Base-by-base conservation (phyloP, 176 grass and related monocot species). In the Juncus inflexus region DNA sequence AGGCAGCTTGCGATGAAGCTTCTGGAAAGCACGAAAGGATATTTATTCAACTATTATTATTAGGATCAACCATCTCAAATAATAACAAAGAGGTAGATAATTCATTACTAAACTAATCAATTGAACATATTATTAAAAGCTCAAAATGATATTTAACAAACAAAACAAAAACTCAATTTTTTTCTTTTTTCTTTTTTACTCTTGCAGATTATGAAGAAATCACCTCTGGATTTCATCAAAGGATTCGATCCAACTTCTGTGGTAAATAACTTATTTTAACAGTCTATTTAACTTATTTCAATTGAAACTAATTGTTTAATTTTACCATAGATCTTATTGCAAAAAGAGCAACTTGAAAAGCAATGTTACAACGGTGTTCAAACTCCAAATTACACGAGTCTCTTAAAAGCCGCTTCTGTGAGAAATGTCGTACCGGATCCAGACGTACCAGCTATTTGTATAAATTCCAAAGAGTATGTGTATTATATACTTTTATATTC, bases 361-460 rank as follows among this genome's bases (percentile, higher is more conserved):
- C 85, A 72, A 79, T 62, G 37, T 61, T 71, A 28, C 19, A 28
- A 28, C 19, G 66, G 42, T 64, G 55, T 63, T 57, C 55, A 72
- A 73, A 50, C 67, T 13, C 74, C 73, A 62, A 15, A 50, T 8
- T 76, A 73, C 51, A 64, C 61, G 67, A 83, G 64, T 67, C 73
- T 74, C 81, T 90, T 76, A 49, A 74, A 77, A 81, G 70, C 52
- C 66, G 75, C 75, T 63, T 62, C 80, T 65, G 87, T 97, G 40
- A 89, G 86, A 79, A 89, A 67, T 89, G 72, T 72, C 73, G 86
- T 97, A 83, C 77, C 82, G 37, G 92, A 89, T 12, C 92, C 92
- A 74, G 85, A 91, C 77, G 60, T 97, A 69, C 77, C 69, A 71
- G 45, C 73, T 79, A 84, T 67, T 57, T 72, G 63, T 64, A 70